A percentile compares a stretch with the other conserved stretches of the same genome.
phyloP scores from a whole-genome alignment of 2,329 filamentous ascomycete genomes.

The Claviceps pazoutovae region DNA sequence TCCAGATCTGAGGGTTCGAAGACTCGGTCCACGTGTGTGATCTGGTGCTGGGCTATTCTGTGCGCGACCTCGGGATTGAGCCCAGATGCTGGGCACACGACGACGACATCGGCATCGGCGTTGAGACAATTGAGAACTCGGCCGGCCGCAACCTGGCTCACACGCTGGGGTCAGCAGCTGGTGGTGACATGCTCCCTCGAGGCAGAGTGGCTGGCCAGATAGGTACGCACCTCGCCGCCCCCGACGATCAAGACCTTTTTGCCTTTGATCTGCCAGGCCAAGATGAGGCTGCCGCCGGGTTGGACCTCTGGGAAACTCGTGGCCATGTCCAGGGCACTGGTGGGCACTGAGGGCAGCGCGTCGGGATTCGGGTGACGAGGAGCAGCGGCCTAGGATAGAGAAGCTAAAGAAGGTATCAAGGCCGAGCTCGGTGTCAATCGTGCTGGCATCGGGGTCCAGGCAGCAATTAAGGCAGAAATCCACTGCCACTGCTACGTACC shows the following conservation, averaged over 20 bases:
- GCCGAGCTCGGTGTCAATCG: not conserved
- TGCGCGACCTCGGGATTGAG: slow-evolving; percentile 81
- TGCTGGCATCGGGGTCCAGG: not conserved
- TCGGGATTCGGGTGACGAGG: not conserved
- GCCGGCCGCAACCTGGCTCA: slow-evolving; percentile 72
- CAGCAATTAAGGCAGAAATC: not conserved
- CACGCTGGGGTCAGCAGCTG: not conserved
- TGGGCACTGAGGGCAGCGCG: not conserved
- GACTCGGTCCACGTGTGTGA: slow-evolving; percentile 66
- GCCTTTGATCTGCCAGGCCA: slow-evolving; percentile 88
- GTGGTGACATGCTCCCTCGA: not conserved
- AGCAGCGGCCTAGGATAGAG: not conserved
- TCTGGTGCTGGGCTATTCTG: slow-evolving; percentile 60
- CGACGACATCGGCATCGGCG: slow-evolving; percentile 79
- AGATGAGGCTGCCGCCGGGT: slow-evolving; percentile 80
- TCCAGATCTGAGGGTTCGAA: slow-evolving; percentile 85
- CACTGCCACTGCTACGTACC: not conserved
- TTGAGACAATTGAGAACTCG: slow-evolving; percentile 90
- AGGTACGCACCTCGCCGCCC: slow-evolving; percentile 66
- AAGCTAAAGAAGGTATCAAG: not conserved
- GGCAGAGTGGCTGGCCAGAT: not conserved
- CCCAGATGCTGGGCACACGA: slow-evolving; percentile 66
- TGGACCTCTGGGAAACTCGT: slow-evolving; percentile 63
- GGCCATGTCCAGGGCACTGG: slow-evolving; percentile 18
- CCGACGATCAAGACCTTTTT: slow-evolving; percentile 88